A percentile compares a stretch with the other conserved stretches of the same genome.
phyloP scores from a whole-genome alignment of 306 rosid genomes.

The Prunus armeniaca region DNA sequence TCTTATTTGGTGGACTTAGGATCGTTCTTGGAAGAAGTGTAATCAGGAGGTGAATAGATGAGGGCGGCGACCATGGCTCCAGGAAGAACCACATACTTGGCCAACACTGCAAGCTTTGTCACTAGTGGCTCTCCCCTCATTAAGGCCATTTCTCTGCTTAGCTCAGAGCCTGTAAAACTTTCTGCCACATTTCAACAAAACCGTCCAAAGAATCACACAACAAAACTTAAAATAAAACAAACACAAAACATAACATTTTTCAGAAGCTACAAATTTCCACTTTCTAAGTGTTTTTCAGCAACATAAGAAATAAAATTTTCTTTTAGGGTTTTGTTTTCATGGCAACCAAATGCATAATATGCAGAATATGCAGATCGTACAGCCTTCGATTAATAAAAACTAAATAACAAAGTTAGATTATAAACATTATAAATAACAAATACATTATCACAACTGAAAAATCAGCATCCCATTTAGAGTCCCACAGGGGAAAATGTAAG shows the following conservation, averaged over 20 bases:
- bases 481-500: no score
- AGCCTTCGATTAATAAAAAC: no score
- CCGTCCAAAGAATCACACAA: not conserved
- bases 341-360: not conserved
- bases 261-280: not conserved
- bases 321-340: not conserved
- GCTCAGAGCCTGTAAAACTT: constrained; percentile 7
- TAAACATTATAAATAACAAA: no score
- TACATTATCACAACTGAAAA: no score
- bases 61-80: constrained; percentile 40
- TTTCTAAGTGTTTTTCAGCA: not conserved
- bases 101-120: constrained; percentile 30
- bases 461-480: no score
- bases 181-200: not conserved
- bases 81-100: constrained; percentile 34
- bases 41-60: constrained; percentile 41
- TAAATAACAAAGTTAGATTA: no score
- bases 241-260: not conserved
- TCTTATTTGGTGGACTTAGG: constrained; percentile 19
- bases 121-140: constrained; percentile 43
- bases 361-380: not conserved
- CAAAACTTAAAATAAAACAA: not conserved
- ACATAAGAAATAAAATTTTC: no score
- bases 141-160: constrained; percentile 28
- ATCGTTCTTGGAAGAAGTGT: constrained; percentile 10